A percentile compares a stretch with the other conserved stretches of the same genome.
Conservation (phyloP, 208 protist species). For the Trichomonas tenax region DNA sequence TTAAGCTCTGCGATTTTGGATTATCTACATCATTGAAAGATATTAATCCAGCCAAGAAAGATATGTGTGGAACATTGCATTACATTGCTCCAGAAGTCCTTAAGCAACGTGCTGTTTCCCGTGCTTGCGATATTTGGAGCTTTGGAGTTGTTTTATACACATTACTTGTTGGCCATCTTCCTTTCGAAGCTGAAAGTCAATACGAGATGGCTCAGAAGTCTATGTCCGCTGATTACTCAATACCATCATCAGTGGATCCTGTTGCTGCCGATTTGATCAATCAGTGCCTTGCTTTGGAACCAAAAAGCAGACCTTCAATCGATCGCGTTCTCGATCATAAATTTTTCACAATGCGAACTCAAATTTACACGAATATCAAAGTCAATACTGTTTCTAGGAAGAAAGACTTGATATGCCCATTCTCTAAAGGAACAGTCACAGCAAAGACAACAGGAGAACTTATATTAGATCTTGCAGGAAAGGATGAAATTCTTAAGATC, state of each 20-base stretch:
- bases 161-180: not conserved
- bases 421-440: not conserved
- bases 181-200: not conserved
- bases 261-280: not conserved
- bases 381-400: not conserved
- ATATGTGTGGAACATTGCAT: not conserved
- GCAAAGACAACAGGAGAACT: not conserved
- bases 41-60: not conserved
- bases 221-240: not conserved
- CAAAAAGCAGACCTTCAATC: not conserved
- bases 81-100: constrained; percentile 6
- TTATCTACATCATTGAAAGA: not conserved
- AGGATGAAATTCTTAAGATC: not conserved
- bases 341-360: not conserved
- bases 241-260: not conserved
- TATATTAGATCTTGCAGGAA: not conserved
- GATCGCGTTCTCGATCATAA: not conserved
- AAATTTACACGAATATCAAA: not conserved
- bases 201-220: not conserved
- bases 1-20: constrained; percentile 11
- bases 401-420: not conserved
- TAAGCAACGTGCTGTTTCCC: not conserved
- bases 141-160: not conserved
- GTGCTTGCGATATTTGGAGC: not conserved
- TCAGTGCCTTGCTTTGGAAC: not conserved